Base-by-base conservation (phyloP, 2,329 filamentous ascomycete species). In the Trichoderma hamatum region DNA sequence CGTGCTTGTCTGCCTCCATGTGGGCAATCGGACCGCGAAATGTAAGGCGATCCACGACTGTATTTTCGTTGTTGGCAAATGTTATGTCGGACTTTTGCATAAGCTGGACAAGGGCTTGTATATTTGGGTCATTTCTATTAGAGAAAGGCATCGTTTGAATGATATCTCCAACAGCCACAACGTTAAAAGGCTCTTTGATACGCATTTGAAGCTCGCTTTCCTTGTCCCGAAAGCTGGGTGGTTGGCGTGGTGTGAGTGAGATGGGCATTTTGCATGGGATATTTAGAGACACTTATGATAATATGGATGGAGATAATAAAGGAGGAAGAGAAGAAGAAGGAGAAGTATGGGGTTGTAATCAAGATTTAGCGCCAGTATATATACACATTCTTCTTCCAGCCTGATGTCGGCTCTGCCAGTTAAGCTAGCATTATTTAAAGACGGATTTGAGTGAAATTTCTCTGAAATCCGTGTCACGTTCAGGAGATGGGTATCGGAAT, bases 1-100 rank as follows among this genome's bases (percentile, higher is more conserved):
- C 55, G 19, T 28, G n/a, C 19, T 59, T 60, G 28, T 67, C 64
- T 13, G 64, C 64, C 28, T 67, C 64, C 64, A 67, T 67, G 43
- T 67, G 64, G 19, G 43, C 21, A 16, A 51, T n/a, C 2, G 64
- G 55, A 30, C 64, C 64, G 24, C 39, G 54, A 14, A 60, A 67
- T 5, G 64, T 67, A 19, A 59, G 64, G 16, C 64, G 64, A 60
- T 67, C 64, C 26, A 67, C 64, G n/a, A 67, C 24, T 3, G 64
- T 67, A 16, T 67, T 67, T 32, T 67, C 64, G 10, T 67, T 67
- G 30, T 67, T 67, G 21, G 64, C 64, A 52, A 67, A 60, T 9
- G 64, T 67, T 11, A 67, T 52, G 10, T 67, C 64, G 6, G 64
- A 26, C 2, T 56, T 36, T 67, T 67, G 55, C 64, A 67, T 67